These are phyloP conservation scores for Citrus reticulata DNA, from an alignment of 345 rosid species.

Conservation along the genomic window DNA sequence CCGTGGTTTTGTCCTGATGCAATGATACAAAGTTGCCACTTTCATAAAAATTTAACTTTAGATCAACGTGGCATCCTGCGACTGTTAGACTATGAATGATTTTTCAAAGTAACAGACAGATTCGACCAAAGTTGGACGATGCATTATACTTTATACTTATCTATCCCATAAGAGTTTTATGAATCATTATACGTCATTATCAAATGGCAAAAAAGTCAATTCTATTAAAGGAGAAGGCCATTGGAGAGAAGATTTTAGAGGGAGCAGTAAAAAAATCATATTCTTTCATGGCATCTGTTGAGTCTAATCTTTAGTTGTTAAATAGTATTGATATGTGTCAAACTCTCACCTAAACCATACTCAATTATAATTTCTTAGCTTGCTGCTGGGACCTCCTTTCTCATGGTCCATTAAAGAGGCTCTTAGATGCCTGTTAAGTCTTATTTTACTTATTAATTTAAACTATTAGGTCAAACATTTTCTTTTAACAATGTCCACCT, in stretches of 20 bases:
- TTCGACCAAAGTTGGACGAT: neutral
- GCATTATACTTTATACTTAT: neutral
- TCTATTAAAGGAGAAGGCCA: neutral
- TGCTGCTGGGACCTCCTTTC: no score
- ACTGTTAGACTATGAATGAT: neutral
- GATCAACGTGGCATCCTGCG: constrained; percentile 20
- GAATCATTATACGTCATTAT: neutral
- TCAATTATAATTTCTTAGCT: no score
- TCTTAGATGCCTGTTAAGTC: no score
- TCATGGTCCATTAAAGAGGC: no score
- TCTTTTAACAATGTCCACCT: no score
- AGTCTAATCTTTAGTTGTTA: no score
- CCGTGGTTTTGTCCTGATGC: constrained; percentile 18
- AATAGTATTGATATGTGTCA: no score
- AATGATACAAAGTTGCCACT: constrained; percentile 19
- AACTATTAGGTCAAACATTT: no score
- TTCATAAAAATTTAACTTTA: neutral
- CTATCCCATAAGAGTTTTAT: neutral
- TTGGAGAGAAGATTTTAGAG: neutral
- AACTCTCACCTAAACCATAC: no score
- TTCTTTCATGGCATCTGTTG: no score
- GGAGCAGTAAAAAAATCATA: neutral
- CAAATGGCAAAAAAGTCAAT: neutral
- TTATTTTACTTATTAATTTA: no score
- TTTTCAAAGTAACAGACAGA: neutral